Percentiles rank a stretch among this genome's conserved stretches.
These are phyloP conservation scores for Lomentospora prolificans DNA, from an alignment of 2,329 filamentous ascomycete genomes.

Conservation along the genomic window DNA sequence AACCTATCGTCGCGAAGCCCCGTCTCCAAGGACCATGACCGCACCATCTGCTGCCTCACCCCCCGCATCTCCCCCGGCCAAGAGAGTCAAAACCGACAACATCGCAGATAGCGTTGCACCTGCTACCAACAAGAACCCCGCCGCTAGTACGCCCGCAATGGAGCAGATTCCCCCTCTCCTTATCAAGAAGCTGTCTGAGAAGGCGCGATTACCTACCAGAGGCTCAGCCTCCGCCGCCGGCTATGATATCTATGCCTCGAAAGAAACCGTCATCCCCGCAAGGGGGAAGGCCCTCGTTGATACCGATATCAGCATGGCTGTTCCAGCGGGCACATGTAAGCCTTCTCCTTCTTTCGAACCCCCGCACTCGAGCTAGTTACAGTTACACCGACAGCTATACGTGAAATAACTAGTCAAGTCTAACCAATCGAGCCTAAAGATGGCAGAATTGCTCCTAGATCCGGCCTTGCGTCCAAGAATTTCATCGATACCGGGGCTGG, in stretches of 20 bases:
- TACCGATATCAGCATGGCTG: conserved; percentile 84
- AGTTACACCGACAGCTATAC: not conserved
- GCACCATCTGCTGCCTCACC: conserved; percentile 5
- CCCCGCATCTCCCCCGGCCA: conserved; percentile 57
- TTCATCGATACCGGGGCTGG: conserved; percentile 94
- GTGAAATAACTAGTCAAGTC: too few relatives aligned
- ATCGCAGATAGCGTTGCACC: conserved; percentile 17
- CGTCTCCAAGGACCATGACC: conserved; percentile 3
- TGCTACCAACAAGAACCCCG: conserved; percentile 10
- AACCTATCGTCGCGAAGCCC: conserved; percentile 2
- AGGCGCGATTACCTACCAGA: conserved; percentile 74
- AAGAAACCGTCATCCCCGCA: conserved; percentile 65
- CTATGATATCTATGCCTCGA: conserved; percentile 83
- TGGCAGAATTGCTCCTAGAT: conserved; percentile 80
- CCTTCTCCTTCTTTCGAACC: conserved; percentile 9
- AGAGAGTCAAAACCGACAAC: conserved; percentile 60
- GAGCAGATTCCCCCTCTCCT: conserved; percentile 45
- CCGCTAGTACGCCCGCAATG: conserved; percentile 20
- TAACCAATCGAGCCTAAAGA: conserved; percentile 38
- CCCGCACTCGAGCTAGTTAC: too few relatives aligned
- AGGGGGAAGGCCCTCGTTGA: conserved; percentile 79
- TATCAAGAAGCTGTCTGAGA: conserved; percentile 77
- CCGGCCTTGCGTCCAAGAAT: conserved; percentile 85
- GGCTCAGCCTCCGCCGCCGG: conserved; percentile 85
- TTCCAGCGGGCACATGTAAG: conserved; percentile 83